Percentiles rank a stretch among this genome's conserved stretches.
Evolutionary conservation across 768 basidiomycete genomes (phyloP).

Genomic region (Termitomyces sp.): DNA sequence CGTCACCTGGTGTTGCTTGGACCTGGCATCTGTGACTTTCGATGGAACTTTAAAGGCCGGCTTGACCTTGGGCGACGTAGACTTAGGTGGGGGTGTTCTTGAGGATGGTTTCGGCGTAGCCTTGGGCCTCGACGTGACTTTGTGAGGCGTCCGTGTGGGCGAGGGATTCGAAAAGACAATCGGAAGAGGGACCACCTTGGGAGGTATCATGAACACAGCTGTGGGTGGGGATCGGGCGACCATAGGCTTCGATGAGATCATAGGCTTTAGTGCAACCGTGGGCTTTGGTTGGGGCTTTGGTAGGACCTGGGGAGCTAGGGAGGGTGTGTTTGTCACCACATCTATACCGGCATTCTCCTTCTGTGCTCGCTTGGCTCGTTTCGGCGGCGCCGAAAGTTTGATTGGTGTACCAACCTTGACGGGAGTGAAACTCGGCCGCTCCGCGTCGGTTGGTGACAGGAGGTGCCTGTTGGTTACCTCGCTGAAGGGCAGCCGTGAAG

Average conservation of each 20-base stretch:
- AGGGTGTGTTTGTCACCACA: too few relatives aligned
- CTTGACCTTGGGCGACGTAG: not conserved
- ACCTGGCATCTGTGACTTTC: not conserved
- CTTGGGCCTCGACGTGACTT: not conserved
- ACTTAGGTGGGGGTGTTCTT: not conserved
- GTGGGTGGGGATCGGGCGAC: not conserved
- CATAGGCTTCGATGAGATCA: not conserved
- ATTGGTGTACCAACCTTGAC: not conserved
- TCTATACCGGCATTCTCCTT: not conserved
- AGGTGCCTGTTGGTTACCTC: not conserved
- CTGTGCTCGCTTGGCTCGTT: not conserved
- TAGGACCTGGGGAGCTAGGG: not conserved
- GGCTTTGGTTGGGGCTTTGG: not conserved
- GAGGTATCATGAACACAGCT: not conserved
- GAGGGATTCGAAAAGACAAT: not conserved
- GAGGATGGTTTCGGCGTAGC: not conserved
- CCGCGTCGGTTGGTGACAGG: not conserved
- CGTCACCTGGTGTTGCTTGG: not conserved
- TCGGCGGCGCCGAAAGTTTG: conserved; percentile 1
- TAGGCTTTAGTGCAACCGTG: not conserved
- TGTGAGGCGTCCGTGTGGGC: not conserved
- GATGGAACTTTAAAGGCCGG: not conserved
- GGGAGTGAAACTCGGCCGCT: not conserved
- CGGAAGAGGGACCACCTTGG: not conserved
- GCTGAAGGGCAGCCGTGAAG: not conserved